Conservation (phyloP, 768 basidiomycete species). For the Trichaptum fuscoviolaceum region DNA sequence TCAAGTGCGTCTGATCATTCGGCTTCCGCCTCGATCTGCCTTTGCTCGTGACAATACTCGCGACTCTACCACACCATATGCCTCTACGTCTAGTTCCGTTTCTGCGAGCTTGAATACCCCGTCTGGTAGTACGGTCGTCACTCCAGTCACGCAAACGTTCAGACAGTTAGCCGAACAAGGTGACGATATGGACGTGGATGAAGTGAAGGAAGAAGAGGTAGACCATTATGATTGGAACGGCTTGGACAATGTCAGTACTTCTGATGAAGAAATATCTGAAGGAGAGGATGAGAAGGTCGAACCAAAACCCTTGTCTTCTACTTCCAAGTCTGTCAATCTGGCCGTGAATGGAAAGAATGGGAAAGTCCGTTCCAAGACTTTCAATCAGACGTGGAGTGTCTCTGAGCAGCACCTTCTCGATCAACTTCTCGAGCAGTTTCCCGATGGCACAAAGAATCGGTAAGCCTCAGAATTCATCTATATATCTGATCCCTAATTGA, state of each 20-base stretch:
- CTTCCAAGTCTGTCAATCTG: constrained; percentile 4
- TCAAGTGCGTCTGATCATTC: neutral
- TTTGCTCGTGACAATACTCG: neutral
- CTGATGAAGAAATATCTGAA: constrained; percentile 1
- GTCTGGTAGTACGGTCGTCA: neutral
- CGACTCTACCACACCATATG: neutral
- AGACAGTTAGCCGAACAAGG: neutral
- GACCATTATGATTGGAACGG: neutral
- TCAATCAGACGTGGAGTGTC: constrained; percentile 75
- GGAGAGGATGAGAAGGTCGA: constrained; percentile 2
- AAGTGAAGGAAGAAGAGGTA: constrained; percentile 3
- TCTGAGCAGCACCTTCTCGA: constrained; percentile 76
- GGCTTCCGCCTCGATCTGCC: neutral
- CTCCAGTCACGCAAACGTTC: neutral
- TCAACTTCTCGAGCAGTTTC: constrained; percentile 67
- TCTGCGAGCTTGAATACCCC: neutral
- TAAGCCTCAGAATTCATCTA: constrained; percentile 22
- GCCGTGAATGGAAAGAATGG: constrained; percentile 28
- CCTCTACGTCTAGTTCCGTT: neutral
- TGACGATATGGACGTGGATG: neutral
- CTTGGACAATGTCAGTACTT: constrained; percentile 19
- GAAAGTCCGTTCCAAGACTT: constrained; percentile 53
- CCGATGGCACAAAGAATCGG: constrained; percentile 73
- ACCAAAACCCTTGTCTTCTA: constrained; percentile 6
- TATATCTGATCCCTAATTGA: neutral